Base-by-base conservation (phyloP, 495 filamentous ascomycete species). In the Xanthoparmelia taractica region DNA sequence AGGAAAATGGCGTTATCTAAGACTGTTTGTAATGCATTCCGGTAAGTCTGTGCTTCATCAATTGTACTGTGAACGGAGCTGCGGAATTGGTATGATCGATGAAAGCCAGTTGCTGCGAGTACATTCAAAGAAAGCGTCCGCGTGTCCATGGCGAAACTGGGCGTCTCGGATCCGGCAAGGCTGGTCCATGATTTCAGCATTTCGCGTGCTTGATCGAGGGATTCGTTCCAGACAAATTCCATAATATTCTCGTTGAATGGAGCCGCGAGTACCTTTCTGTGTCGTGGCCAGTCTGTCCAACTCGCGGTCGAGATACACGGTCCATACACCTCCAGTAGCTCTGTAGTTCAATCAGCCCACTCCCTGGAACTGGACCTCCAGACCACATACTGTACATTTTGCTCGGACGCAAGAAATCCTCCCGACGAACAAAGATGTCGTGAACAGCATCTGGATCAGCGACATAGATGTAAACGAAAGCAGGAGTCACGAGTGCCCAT, bases 101-200 rank as follows among this genome's bases (percentile, higher is more conserved):
- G 18, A 59, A 59, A 59, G 7, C 58, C 58, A 2, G 36, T 43
- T 25, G 34, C 18, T 25, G 48, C 60, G 17, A 61, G 40, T n/a
- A 61, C 45, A 27, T 61, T 61, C 58, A 59, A 23, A 4, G 57
- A 59, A 23, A 59, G 36, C 2, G 17, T 41, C 8, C 57, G 57
- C 1, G 37, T 59, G 20, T 59, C 57, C 25, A 27, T 41, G 13
- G 37, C 57, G 23, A 41, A 1, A 7, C 57, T 40, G 4, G n/a
- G 15, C 10, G 25, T 41, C 18, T 37, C 36, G 18, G 34, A 29
- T 5, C 5, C 52, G 12, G 17, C 23, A 20, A 18, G 6, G 15
- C 6, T 10, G 33, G 27, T 31, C 52, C 52, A 56, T 31, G 52
- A 29, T 17, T 56, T 4, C 10, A 56, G 6, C 52, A 56, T 31